A percentile compares a stretch with the other conserved stretches of the same genome.
Conservation (phyloP, 495 filamentous ascomycete genomes). For the Talaromyces trachyspermus region DNA sequence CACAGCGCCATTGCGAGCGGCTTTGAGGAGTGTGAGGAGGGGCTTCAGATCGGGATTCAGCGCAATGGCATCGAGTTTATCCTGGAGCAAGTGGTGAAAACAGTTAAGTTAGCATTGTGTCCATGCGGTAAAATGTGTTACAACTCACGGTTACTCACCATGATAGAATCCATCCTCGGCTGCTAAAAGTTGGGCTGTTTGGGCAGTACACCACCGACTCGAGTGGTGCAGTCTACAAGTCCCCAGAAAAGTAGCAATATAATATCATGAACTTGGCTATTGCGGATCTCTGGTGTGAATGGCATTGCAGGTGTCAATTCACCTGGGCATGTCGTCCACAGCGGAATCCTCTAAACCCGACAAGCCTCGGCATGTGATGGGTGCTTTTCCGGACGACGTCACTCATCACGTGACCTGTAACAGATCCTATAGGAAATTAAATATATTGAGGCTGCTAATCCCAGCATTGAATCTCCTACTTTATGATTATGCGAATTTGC, state of each 20-base stretch:
- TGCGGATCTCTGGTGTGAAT: too few relatives aligned
- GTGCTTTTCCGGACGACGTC: constrained; percentile 2
- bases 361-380: constrained; percentile 8
- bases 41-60: constrained; percentile 79
- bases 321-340: too few relatives aligned
- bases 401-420: neutral
- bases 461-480: too few relatives aligned
- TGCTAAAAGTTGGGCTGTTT: neutral
- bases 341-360: too few relatives aligned
- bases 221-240: too few relatives aligned
- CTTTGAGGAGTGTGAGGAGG: constrained; percentile 76
- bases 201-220: too few relatives aligned
- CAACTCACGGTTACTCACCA: too few relatives aligned
- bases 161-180: constrained; percentile 9
- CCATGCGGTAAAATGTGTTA: neutral
- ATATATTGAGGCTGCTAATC: neutral
- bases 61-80: constrained; percentile 55
- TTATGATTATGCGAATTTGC: too few relatives aligned
- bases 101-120: neutral
- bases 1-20: constrained; percentile 88
- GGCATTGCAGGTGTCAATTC: too few relatives aligned
- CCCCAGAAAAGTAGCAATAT: too few relatives aligned
- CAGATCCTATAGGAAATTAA: too few relatives aligned
- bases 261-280: too few relatives aligned
- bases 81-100: neutral